phyloP scores from a whole-genome alignment of 2,329 filamentous ascomycete genomes.

The Penicillium occitanis region DNA sequence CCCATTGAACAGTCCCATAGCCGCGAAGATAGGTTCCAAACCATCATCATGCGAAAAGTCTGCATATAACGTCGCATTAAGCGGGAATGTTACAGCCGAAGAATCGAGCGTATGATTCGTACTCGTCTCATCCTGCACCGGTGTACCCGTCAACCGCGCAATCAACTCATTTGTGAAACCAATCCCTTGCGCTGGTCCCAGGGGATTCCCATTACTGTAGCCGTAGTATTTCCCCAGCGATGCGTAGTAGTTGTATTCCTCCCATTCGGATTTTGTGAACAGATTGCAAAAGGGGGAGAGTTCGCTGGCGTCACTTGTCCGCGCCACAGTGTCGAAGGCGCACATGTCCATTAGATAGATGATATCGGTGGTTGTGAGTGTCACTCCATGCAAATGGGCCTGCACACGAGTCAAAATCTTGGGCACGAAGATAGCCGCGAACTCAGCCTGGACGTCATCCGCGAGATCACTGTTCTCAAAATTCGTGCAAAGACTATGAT shows the following conservation, averaged over 20 bases:
- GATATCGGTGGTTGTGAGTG: conserved; percentile 62
- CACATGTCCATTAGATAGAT: conserved; percentile 84
- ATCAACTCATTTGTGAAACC: conserved; percentile 86
- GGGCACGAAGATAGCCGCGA: conserved; percentile 63
- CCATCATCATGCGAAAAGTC: conserved; percentile 93
- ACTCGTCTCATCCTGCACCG: conserved; percentile 68
- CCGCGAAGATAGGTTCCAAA: conserved; percentile 73
- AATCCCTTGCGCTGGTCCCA: conserved; percentile 81
- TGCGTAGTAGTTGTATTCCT: conserved; percentile 75
- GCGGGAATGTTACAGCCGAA: conserved; percentile 68
- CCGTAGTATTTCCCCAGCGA: conserved; percentile 82
- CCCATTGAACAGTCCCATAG: conserved; percentile 73
- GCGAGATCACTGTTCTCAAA: conserved; percentile 62
- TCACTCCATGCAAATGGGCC: conserved; percentile 63
- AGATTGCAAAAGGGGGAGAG: conserved; percentile 73
- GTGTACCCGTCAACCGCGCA: conserved; percentile 66
- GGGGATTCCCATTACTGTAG: conserved; percentile 70
- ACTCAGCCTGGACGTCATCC: conserved; percentile 55
- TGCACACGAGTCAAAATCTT: conserved; percentile 69
- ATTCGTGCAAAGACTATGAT: conserved; percentile 67
- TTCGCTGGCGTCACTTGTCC: conserved; percentile 44
- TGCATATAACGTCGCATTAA: conserved; percentile 68
- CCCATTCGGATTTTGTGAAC: conserved; percentile 75
- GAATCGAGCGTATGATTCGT: conserved; percentile 76
- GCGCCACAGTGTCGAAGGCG: conserved; percentile 73